Conservation (phyloP, 2,329 filamentous ascomycete species). For the Alternaria gansuensis region DNA sequence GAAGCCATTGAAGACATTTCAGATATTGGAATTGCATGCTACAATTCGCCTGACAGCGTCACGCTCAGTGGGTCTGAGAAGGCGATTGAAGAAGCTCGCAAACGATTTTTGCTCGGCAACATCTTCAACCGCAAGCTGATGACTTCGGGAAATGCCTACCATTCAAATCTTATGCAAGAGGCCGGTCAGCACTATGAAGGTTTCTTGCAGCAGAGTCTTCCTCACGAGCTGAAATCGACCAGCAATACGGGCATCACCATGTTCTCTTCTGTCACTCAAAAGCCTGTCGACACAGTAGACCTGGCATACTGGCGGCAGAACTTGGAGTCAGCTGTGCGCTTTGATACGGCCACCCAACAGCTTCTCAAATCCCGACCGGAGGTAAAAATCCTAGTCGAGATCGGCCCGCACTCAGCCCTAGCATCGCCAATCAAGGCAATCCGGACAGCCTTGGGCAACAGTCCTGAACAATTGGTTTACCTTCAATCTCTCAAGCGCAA, state of each 20-base stretch:
- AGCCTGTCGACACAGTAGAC: too few species aligned
- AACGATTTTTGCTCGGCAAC: slow-evolving; percentile 34
- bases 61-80: slow-evolving; percentile 30
- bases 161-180: slow-evolving; percentile 38
- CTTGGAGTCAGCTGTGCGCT: slow-evolving; percentile 32
- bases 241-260: background rate
- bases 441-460: slow-evolving; percentile 29
- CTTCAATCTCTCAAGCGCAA: background rate
- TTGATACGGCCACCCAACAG: slow-evolving; percentile 15
- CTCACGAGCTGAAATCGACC: background rate
- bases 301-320: slow-evolving; percentile 23
- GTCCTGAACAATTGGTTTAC: background rate
- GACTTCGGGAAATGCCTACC: slow-evolving; percentile 39
- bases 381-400: slow-evolving; percentile 17
- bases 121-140: slow-evolving; percentile 25
- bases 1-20: slow-evolving; percentile 7
- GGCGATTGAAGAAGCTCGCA: slow-evolving; percentile 11
- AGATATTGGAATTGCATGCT: slow-evolving; percentile 27
- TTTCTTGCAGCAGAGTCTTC: too few species aligned
- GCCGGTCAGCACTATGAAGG: slow-evolving; percentile 26
- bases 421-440: slow-evolving; percentile 53
- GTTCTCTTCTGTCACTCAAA: slow-evolving; percentile 6
- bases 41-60: slow-evolving; percentile 36
- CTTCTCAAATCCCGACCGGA: too few species aligned
- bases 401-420: slow-evolving; percentile 52